Evolutionary conservation across 768 basidiomycete species (phyloP).

Genomic region (Lactarius hatsudake): DNA sequence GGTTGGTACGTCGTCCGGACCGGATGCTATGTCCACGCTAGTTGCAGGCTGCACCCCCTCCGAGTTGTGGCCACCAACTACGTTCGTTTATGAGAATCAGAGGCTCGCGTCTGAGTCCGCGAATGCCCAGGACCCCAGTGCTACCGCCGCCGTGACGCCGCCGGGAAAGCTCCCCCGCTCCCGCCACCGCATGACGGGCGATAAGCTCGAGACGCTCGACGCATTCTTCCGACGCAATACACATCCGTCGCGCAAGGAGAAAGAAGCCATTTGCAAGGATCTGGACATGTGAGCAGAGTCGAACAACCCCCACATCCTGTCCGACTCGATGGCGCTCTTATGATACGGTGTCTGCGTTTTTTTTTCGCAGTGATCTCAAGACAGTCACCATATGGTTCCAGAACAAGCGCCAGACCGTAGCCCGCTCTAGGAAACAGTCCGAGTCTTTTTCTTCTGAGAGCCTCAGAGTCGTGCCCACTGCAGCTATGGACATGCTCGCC

Average conservation of each 20-base stretch:
- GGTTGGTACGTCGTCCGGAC: background rate
- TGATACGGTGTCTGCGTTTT: background rate
- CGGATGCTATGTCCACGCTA: background rate
- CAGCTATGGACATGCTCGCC: slow-evolving; percentile 22
- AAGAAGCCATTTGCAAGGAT: slow-evolving; percentile 39
- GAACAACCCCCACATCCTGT: background rate
- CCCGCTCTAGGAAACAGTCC: slow-evolving; percentile 35
- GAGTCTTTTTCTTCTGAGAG: slow-evolving; percentile 16
- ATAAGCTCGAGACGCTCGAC: slow-evolving; percentile 39
- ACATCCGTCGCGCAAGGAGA: slow-evolving; percentile 45
- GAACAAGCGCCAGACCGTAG: slow-evolving; percentile 63
- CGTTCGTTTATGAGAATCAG: slow-evolving; percentile 15
- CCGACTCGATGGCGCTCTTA: background rate
- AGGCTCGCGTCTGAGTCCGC: background rate
- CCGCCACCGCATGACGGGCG: slow-evolving; percentile 40
- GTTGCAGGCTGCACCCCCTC: slow-evolving; percentile 5
- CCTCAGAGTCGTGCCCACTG: background rate
- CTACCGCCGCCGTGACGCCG: background rate
- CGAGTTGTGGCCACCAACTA: slow-evolving; percentile 1
- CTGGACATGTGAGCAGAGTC: slow-evolving; percentile 38
- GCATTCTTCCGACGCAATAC: slow-evolving; percentile 37
- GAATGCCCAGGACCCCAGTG: background rate
- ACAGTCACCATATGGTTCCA: slow-evolving; percentile 76
- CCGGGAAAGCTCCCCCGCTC: slow-evolving; percentile 31
- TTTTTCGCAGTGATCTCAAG: slow-evolving; percentile 40